A percentile compares a stretch with the other conserved stretches of the same genome.
Conservation (phyloP, 2,329 filamentous ascomycete genomes). For the Neophaeococcomyces aloes region DNA sequence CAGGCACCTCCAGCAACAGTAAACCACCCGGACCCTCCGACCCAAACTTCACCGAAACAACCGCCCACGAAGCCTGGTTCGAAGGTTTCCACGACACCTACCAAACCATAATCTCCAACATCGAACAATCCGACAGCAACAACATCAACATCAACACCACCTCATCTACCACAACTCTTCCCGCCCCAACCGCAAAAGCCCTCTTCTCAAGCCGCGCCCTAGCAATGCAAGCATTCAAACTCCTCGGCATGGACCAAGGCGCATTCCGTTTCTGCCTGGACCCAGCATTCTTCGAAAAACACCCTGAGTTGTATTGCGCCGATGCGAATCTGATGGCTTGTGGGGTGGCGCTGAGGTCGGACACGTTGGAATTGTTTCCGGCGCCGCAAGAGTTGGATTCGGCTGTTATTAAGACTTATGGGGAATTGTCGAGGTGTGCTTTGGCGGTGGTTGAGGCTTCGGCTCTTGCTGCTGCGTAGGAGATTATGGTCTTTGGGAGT, state of each 20-base stretch:
- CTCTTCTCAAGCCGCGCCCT: conserved; percentile 7
- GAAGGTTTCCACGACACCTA: conserved; percentile 2
- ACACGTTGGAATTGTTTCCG: too few relatives aligned
- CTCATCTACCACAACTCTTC: too few relatives aligned
- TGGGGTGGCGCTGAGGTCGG: conserved; percentile 9
- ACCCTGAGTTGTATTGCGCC: conserved; percentile 10
- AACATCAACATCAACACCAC: too few relatives aligned
- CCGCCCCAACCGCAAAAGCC: conserved; percentile 4
- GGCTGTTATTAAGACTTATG: too few relatives aligned
- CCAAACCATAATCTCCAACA: conserved; percentile 2
- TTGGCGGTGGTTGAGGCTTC: too few relatives aligned
- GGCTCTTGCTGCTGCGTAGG: too few relatives aligned
- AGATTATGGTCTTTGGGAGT: too few relatives aligned
- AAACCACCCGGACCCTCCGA: neutral
- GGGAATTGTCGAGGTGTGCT: too few relatives aligned
- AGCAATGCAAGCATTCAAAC: conserved; percentile 10
- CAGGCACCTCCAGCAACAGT: neutral
- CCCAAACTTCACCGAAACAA: neutral
- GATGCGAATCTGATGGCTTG: conserved; percentile 3
- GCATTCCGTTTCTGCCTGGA: conserved; percentile 9
- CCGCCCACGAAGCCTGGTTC: too few relatives aligned
- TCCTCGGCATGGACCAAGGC: conserved; percentile 10
- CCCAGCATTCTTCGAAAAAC: conserved; percentile 9
- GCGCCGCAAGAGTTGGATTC: too few relatives aligned
- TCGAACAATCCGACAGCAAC: neutral